Conservation (phyloP, 148 eudicot species). For the Fagopyrum tataricum region DNA sequence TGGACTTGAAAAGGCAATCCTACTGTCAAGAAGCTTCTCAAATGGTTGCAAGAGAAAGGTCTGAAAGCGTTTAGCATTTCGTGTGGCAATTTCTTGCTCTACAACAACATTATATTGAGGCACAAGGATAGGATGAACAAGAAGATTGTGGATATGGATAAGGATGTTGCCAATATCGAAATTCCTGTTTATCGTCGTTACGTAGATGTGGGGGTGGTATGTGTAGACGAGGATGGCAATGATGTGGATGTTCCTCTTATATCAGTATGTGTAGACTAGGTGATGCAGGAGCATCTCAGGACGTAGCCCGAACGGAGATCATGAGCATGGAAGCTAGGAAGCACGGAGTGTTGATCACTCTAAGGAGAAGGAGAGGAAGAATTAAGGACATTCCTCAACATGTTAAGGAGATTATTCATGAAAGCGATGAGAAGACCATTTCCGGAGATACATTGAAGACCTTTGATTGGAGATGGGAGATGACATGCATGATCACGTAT, state of each 20-base stretch:
- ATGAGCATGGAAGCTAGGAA: too few species aligned
- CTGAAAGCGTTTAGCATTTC: slow-evolving; percentile 76
- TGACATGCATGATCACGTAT: too few species aligned
- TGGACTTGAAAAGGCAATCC: slow-evolving; percentile 66
- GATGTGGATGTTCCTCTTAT: slow-evolving; percentile 74
- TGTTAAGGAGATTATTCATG: too few species aligned
- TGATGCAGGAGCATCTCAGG: too few species aligned
- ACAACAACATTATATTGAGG: slow-evolving; percentile 69
- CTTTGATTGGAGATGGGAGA: too few species aligned
- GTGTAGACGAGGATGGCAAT: slow-evolving; percentile 80
- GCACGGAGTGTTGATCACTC: too few species aligned
- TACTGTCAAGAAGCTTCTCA: slow-evolving; percentile 50
- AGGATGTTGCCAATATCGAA: slow-evolving; percentile 76
- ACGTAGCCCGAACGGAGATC: too few species aligned
- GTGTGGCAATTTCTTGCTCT: slow-evolving; percentile 67
- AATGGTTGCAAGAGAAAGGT: slow-evolving; percentile 66
- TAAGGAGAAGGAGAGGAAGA: too few species aligned
- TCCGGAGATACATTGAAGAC: too few species aligned
- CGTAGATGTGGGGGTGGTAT: slow-evolving; percentile 73
- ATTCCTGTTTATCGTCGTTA: slow-evolving; percentile 72
- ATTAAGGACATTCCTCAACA: too few species aligned
- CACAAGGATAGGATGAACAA: slow-evolving; percentile 78
- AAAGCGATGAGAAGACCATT: too few species aligned
- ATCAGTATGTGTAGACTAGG: slow-evolving; percentile 60
- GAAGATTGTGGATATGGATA: slow-evolving; percentile 63